These are phyloP conservation scores for Chaetomium tenue DNA, from an alignment of 495 filamentous ascomycete species.

Conservation along the genomic window DNA sequence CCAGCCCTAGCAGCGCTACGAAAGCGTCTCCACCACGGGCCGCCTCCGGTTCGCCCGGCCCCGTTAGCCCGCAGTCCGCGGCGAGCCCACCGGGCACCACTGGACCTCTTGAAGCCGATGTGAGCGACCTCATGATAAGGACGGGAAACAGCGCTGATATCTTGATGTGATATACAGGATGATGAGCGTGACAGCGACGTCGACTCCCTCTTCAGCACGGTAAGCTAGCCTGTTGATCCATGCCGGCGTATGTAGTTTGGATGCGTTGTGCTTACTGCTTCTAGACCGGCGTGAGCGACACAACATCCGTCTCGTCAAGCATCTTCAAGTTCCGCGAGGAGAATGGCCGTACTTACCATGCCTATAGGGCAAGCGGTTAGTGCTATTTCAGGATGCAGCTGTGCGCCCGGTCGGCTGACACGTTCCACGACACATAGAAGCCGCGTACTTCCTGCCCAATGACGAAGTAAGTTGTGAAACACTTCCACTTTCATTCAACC, in stretches of 20 bases:
- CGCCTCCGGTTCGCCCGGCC: neutral
- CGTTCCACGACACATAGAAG: neutral
- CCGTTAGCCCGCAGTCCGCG: neutral
- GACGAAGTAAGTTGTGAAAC: neutral
- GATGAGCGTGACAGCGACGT: neutral
- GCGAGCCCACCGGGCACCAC: neutral
- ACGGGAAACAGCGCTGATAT: neutral
- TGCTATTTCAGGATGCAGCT: neutral
- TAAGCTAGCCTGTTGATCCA: neutral
- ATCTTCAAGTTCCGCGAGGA: constrained; percentile 43
- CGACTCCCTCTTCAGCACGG: neutral
- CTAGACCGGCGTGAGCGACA: neutral
- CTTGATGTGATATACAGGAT: neutral
- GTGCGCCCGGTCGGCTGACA: neutral
- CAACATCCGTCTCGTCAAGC: constrained; percentile 2
- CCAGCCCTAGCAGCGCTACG: neutral
- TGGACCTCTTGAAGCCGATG: neutral
- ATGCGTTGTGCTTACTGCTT: neutral
- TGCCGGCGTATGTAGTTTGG: neutral
- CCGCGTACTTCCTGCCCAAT: constrained; percentile 16
- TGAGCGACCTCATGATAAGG: neutral
- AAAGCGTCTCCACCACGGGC: neutral
- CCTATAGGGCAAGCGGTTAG: constrained; percentile 14
- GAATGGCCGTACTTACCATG: constrained; percentile 24
- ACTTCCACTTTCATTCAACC: neutral